Conservation (phyloP, 139 green algal genomes). For the Nannochloris sp. region DNA sequence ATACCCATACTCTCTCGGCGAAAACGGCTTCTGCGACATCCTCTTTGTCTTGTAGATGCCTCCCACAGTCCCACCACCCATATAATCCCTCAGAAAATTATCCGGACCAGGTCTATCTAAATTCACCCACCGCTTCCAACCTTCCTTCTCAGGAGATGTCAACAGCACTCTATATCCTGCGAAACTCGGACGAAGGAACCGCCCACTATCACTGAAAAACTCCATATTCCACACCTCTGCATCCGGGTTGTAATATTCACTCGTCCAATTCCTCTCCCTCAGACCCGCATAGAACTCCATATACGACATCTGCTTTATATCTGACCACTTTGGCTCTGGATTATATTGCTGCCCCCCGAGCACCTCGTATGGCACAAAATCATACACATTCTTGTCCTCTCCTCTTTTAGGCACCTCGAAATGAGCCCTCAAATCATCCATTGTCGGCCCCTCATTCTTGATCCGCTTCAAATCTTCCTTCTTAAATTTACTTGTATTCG, state of each 20-base stretch:
- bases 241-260: slow-evolving; percentile 30
- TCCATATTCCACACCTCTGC: slow-evolving; percentile 52
- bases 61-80: slow-evolving; percentile 22
- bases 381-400: slow-evolving; percentile 1
- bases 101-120: slow-evolving; percentile 21
- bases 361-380: slow-evolving; percentile 33
- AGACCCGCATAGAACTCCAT: slow-evolving; percentile 59
- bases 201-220: slow-evolving; percentile 47
- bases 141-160: slow-evolving; percentile 18
- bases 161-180: slow-evolving; percentile 53
- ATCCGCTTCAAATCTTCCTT: slow-evolving; percentile 37
- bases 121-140: slow-evolving; percentile 28
- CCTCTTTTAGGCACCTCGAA: slow-evolving; percentile 12
- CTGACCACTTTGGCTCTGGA: slow-evolving; percentile 54
- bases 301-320: slow-evolving; percentile 44
- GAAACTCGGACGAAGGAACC: slow-evolving; percentile 36
- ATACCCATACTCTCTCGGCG: slow-evolving; percentile 33
- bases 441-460: slow-evolving; percentile 34
- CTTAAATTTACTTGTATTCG: slow-evolving; percentile 17
- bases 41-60: slow-evolving; percentile 24
- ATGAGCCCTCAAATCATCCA: slow-evolving; percentile 31
- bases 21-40: neutral
- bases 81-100: slow-evolving; percentile 28
- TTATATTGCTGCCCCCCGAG: slow-evolving; percentile 11
- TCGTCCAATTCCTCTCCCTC: slow-evolving; percentile 70